Percentiles rank a stretch among this genome's conserved stretches.
These are phyloP conservation scores for Aureobasidium sp. DNA, from an alignment of 2,329 filamentous ascomycete genomes.

Conservation along the genomic window DNA sequence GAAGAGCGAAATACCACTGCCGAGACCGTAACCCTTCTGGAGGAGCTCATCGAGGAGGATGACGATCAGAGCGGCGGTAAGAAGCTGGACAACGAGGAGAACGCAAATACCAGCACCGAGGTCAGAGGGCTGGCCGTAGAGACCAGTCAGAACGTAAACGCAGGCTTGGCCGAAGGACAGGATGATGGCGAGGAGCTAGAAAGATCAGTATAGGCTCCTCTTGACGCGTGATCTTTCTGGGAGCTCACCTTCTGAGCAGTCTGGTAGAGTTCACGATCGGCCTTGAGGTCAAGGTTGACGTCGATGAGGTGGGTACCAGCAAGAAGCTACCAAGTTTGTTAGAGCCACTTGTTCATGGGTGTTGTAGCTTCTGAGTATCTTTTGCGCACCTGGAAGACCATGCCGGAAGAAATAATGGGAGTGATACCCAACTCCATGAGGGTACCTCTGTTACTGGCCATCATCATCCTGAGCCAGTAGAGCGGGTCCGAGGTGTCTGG, in stretches of 20 bases:
- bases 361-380: background rate
- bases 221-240: background rate
- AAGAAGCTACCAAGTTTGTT: slow-evolving; percentile 54
- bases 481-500: slow-evolving; percentile 81
- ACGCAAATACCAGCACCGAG: slow-evolving; percentile 97
- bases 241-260: slow-evolving; percentile 73
- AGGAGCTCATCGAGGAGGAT: slow-evolving; percentile 98
- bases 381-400: slow-evolving; percentile 77
- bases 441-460: slow-evolving; percentile 75
- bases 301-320: slow-evolving; percentile 99
- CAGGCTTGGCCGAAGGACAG: slow-evolving; percentile 95
- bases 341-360: background rate
- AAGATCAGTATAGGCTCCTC: background rate
- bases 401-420: slow-evolving; percentile 98
- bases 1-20: slow-evolving; percentile 97
- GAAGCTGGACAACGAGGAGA: slow-evolving; percentile 93
- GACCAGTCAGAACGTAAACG: slow-evolving; percentile 95
- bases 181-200: slow-evolving; percentile 75
- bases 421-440: slow-evolving; percentile 53
- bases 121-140: slow-evolving; percentile 93
- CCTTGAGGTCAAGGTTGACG: slow-evolving; percentile 99
- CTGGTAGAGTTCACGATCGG: slow-evolving; percentile 99
- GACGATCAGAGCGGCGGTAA: slow-evolving; percentile 95
- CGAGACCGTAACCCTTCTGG: slow-evolving; percentile 98
- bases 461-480: slow-evolving; percentile 99